Evolutionary conservation across 305 asterid species (phyloP), one percentile per base, ranked within the genome.

Genomic region (Lippia alba): DNA sequence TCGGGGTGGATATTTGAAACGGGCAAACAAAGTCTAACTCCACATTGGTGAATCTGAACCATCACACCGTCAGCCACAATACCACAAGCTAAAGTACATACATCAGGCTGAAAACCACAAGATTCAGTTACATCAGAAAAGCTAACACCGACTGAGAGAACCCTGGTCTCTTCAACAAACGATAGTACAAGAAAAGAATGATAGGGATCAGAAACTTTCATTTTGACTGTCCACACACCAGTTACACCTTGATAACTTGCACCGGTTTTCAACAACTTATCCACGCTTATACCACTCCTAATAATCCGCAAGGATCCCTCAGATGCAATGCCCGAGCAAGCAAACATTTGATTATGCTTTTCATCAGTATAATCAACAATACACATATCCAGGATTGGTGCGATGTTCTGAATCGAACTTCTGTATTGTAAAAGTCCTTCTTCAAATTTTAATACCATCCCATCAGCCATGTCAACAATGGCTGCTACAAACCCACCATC

Each of bases 41-140:
- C 98, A 58, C 66, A 75, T 69, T 81, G 95, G 81, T 94, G 88
- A 76, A 94, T 90, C 79, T 94, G 99, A 67, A 84, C 94, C 76
- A 94, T 39, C 73, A 88, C 81, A 53, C 93, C 91, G 76, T 94
- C 95, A 72, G 86, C 87, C 56, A 91, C 91, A 40, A 86, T 79
- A 78, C 99, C 99, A 81, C 99, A 94, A 72, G 97, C 96, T 86
- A 94, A 81, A 41, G 99, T 91, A 72, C 96, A 91, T 75, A 88
- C 97, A 67, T 88, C 86, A 45, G 97, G 89, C 79, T 58, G 88
- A 83, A 85, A 94, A 78, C 99, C 97, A 70, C 87, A 89, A 53
- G 85, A 80, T 76, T 94, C 98, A 71, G 99, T 94, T 63, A 89
- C 98, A 77, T 94, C 99, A 70, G 91, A 84, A 80, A 94, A 94